These are phyloP conservation scores for Podila epicladia DNA, from an alignment of 192 early-diverging fungal species.

Conservation along the genomic window DNA sequence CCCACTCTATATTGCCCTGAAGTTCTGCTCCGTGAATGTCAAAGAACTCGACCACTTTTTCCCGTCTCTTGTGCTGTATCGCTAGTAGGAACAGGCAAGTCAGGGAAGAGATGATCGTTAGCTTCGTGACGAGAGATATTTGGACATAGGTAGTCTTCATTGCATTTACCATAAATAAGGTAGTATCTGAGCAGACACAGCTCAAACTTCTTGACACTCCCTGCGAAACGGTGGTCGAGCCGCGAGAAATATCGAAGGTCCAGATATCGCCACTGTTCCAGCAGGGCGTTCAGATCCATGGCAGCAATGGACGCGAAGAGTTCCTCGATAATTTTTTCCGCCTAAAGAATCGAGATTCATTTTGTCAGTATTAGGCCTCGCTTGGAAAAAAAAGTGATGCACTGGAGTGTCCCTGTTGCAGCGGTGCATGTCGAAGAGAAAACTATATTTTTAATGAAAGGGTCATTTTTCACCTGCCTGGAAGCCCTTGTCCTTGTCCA, in stretches of 20 bases:
- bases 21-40: slow-evolving; percentile 66
- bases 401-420: too few relatives aligned
- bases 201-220: slow-evolving; percentile 69
- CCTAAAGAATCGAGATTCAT: slow-evolving; percentile 35
- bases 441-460: slow-evolving; percentile 2
- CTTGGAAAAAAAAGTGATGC: too few relatives aligned
- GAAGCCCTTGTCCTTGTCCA: slow-evolving; percentile 70
- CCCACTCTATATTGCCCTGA: slow-evolving; percentile 65
- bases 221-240: slow-evolving; percentile 64
- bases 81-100: slow-evolving; percentile 31
- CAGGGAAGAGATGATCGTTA: background rate
- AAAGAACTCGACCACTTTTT: slow-evolving; percentile 69
- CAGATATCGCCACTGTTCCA: slow-evolving; percentile 71
- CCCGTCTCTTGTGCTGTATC: slow-evolving; percentile 63
- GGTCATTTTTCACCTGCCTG: slow-evolving; percentile 54
- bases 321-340: slow-evolving; percentile 73
- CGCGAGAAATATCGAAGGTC: slow-evolving; percentile 72
- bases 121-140: background rate
- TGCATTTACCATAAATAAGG: slow-evolving; percentile 62
- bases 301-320: slow-evolving; percentile 55
- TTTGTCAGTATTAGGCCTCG: background rate
- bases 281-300: slow-evolving; percentile 60
- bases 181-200: slow-evolving; percentile 67
- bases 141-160: background rate
- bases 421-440: background rate